Evolutionary conservation across 176 grass and related monocot genomes (phyloP).

Genomic region (Luzula sylvatica): DNA sequence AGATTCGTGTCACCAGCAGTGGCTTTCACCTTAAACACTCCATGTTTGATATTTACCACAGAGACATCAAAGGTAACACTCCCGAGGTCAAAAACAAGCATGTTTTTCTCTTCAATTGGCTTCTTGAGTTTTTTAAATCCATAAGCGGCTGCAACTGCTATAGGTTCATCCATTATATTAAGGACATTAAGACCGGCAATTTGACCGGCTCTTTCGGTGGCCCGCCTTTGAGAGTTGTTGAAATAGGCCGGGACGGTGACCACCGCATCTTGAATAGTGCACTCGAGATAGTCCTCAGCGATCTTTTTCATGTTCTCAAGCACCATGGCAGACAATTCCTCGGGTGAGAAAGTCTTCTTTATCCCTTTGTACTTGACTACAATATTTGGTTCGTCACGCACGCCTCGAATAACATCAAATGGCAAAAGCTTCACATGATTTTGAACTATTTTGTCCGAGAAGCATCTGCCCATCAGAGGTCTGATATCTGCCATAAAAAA

Average conservation of each 20-base stretch:
- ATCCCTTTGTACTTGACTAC: not conserved
- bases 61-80: constrained; percentile 10
- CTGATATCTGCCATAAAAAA: not conserved
- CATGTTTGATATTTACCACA: constrained; percentile 4
- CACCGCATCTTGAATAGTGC: not conserved
- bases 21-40: too few species aligned
- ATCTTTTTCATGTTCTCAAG: constrained; percentile 12
- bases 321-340: constrained; percentile 6
- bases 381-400: not conserved
- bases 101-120: not conserved
- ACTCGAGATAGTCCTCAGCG: constrained; percentile 3
- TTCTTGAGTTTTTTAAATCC: constrained; percentile 4
- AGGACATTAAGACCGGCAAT: constrained; percentile 14
- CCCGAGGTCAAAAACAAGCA: constrained; percentile 10
- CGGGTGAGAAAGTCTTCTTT: not conserved
- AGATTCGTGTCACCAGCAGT: constrained; percentile 10
- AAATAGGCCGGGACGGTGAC: constrained; percentile 12
- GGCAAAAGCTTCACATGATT: constrained; percentile 8
- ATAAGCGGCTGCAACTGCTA: constrained; percentile 8
- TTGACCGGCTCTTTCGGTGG: constrained; percentile 1
- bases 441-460: constrained; percentile 3
- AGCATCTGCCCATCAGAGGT: constrained; percentile 6
- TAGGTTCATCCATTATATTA: not conserved
- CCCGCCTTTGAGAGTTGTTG: constrained; percentile 8
- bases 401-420: not conserved